Evolutionary conservation across 805 yeast genomes (phyloP), one percentile per base, ranked within the genome.

Genomic region (Yarrowia porcina): DNA sequence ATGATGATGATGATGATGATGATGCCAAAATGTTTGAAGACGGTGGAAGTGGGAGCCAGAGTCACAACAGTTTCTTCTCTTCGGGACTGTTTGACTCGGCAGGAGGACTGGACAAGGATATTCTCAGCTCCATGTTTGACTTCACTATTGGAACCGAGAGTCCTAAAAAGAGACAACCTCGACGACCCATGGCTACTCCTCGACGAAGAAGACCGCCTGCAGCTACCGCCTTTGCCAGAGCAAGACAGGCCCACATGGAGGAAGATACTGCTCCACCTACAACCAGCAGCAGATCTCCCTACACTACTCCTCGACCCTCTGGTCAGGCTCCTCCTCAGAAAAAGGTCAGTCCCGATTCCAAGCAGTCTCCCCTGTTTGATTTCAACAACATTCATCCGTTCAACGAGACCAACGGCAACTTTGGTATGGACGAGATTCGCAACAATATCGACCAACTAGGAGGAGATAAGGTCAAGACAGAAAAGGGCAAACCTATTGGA

Each of bases 341-440:
- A 11, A 52, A 52, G 27, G 25, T 25, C 12, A 56, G 39, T 30
- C 61, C 61, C 7, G 61, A 38, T 1, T 54, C 13, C 20, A 39
- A 30, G 10, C 45, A 23, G 11, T 17, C 45, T 2, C 61, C 61
- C 3, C 21, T 56, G 21, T 56, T 56, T 13, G 67, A 65, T 15
- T 27, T 67, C 35, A 50, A 27, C 11, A 63, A 64, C 23, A 67
- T 66, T 12, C 65, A 72, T 11, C 73, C 74, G n/a, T 68, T 71
- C 57, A 67, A 71, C 17, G 71, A 71, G 44, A 68, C 71, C 2
- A 28, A 42, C 27, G 73, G 74, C 28, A 67, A 70, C 45, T 72
- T 72, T 63, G 65, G 67, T 27, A 65, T 72, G 72, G 68, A 67
- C 15, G 69, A 63, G 17, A 38, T 71, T 36, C 17, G 61, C 2